Conservation (phyloP, 1,284 basidiomycete genomes). For the Fomitopsis palustris region DNA sequence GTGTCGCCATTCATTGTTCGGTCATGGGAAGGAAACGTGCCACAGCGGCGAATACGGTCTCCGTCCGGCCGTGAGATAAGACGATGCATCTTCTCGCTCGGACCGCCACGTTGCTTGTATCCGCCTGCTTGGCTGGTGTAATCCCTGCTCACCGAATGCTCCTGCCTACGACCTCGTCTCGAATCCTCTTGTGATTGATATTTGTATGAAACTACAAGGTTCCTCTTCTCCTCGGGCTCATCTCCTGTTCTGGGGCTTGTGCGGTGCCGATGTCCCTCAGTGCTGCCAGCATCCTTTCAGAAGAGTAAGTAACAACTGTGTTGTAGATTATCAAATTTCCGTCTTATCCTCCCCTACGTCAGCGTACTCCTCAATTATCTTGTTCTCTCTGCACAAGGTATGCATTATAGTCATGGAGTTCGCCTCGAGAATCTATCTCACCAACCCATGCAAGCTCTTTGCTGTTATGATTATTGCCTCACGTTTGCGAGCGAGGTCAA, state of each 20-base stretch:
- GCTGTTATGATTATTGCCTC: conserved; percentile 12
- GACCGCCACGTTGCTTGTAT: not conserved
- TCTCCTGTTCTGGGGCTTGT: not conserved
- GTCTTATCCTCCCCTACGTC: not conserved
- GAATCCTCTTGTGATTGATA: no score
- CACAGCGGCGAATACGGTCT: not conserved
- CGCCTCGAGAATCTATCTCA: no score
- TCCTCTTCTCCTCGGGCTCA: not conserved
- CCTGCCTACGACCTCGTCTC: no score
- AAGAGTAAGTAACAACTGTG: not conserved
- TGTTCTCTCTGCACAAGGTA: not conserved
- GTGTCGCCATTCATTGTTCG: not conserved
- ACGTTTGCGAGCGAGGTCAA: conserved; percentile 10
- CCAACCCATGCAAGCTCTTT: conserved; percentile 5
- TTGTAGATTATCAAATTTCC: not conserved
- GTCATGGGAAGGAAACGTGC: not conserved
- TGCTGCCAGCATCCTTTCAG: not conserved
- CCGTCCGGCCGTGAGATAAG: not conserved
- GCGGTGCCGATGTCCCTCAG: not conserved
- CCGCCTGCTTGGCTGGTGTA: no score
- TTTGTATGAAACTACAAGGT: not conserved
- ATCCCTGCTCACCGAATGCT: no score
- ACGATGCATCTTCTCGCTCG: not conserved
- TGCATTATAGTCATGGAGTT: not conserved
- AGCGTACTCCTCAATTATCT: not conserved